A percentile compares a stretch with the other conserved stretches of the same genome.
Conservation (phyloP, 2,329 filamentous ascomycete species). For the Orbilia brochopaga region DNA sequence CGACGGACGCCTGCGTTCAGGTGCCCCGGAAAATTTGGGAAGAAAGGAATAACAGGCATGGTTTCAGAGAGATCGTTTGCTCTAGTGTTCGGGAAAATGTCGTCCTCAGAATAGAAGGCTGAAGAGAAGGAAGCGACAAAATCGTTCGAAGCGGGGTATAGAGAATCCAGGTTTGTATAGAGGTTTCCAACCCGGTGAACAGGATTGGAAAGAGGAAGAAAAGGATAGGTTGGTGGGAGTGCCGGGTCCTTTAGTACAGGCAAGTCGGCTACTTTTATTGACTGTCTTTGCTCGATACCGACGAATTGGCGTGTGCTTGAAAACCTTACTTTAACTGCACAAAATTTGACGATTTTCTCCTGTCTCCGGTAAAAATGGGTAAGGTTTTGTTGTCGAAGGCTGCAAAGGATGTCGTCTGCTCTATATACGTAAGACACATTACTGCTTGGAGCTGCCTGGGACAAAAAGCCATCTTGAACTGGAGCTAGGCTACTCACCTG, state of each 20-base stretch:
- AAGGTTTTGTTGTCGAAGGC: constrained; percentile 19
- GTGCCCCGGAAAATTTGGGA: constrained; percentile 46
- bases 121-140: constrained; percentile 22
- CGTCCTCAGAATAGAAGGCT: constrained; percentile 34
- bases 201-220: constrained; percentile 50
- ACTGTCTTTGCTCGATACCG: constrained; percentile 31
- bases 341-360: constrained; percentile 42
- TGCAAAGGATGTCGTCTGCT: constrained; percentile 22
- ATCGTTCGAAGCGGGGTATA: constrained; percentile 47
- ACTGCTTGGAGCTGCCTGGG: constrained; percentile 8
- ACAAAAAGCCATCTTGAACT: constrained; percentile 5
- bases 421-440: constrained; percentile 35
- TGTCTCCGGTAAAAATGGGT: constrained; percentile 31
- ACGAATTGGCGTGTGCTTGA: constrained; percentile 34
- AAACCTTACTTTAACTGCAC: constrained; percentile 45
- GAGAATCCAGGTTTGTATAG: constrained; percentile 39
- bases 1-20: constrained; percentile 44
- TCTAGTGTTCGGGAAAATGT: constrained; percentile 7
- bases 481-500: not conserved
- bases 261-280: constrained; percentile 47
- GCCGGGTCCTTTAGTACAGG: constrained; percentile 42
- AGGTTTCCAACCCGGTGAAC: constrained; percentile 38
- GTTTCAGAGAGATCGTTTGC: constrained; percentile 26
- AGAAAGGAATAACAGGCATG: constrained; percentile 49
- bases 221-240: constrained; percentile 43